Percentiles rank a stretch among this genome's conserved stretches.
Conservation (phyloP, 1,284 basidiomycete species). For the Sporisorium scitamineum region DNA sequence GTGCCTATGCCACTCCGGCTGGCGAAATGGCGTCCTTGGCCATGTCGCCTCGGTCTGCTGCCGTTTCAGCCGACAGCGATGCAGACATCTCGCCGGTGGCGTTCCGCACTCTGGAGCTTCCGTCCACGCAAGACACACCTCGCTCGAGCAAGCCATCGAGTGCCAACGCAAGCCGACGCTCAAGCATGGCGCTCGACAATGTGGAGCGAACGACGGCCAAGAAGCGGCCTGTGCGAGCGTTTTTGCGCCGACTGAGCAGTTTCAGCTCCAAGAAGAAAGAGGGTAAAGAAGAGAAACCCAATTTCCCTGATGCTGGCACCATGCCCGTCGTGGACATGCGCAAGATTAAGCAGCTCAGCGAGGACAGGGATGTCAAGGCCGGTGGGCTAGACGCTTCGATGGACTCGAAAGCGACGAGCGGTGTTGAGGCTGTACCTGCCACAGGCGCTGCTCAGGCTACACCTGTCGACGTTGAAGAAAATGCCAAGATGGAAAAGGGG, state of each 20-base stretch:
- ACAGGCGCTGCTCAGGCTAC: background rate
- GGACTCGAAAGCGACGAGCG: background rate
- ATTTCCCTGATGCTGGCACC: conserved; percentile 32
- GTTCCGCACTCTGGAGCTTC: conserved; percentile 30
- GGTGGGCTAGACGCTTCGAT: background rate
- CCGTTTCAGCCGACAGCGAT: conserved; percentile 33
- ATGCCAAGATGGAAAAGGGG: background rate
- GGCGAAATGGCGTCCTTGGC: conserved; percentile 15
- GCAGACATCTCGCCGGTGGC: conserved; percentile 38
- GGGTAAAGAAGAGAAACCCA: conserved; percentile 30
- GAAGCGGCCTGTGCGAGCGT: conserved; percentile 25
- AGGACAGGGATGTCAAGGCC: conserved; percentile 7
- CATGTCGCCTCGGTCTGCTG: conserved; percentile 37
- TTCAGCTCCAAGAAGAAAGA: conserved; percentile 34
- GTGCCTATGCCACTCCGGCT: conserved; percentile 24
- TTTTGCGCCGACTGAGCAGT: conserved; percentile 52
- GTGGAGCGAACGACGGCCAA: conserved; percentile 8
- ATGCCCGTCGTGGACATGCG: conserved; percentile 44
- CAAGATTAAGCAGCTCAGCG: conserved; percentile 30
- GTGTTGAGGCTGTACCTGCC: background rate
- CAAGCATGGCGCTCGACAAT: conserved; percentile 22
- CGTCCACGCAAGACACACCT: conserved; percentile 8
- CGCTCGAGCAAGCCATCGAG: conserved; percentile 15
- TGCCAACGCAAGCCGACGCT: conserved; percentile 22
- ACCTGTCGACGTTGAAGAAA: background rate